phyloP scores from a whole-genome alignment of 2,329 filamentous ascomycete species.

The Monascus ruber region DNA sequence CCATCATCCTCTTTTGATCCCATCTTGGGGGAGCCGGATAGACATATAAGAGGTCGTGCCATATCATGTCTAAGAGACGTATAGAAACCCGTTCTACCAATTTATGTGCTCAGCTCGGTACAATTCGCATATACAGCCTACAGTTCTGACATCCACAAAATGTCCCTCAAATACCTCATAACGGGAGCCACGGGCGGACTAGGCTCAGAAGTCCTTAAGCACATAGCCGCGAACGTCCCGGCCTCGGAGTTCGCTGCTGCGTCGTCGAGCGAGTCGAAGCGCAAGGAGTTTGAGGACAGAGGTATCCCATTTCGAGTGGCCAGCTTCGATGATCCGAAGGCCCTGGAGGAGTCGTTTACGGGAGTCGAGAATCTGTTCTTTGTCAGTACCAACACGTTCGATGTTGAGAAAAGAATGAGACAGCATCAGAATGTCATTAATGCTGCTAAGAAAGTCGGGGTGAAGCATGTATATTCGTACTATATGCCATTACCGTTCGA shows the following conservation, averaged over 20 bases:
- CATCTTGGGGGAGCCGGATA: no score
- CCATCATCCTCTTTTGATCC: no score
- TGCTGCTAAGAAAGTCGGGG: conserved; percentile 41
- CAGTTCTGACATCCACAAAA: conserved; percentile 1
- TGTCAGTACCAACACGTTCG: conserved; percentile 43
- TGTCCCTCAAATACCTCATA: conserved; percentile 28
- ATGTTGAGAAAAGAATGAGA: conserved; percentile 35
- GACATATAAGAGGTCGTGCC: no score
- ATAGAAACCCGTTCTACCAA: no score
- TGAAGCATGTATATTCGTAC: conserved; percentile 34
- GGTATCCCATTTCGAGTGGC: conserved; percentile 42
- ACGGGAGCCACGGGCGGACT: conserved; percentile 29
- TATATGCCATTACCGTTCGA: no score
- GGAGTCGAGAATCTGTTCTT: conserved; percentile 46
- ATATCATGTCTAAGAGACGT: no score
- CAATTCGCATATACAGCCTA: no score
- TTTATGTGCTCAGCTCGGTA: no score
- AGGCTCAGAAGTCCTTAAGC: conserved; percentile 21
- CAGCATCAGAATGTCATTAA: conserved; percentile 42
- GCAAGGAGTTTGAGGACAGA: conserved; percentile 27
- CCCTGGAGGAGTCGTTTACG: conserved; percentile 38
- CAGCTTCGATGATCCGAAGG: conserved; percentile 38
- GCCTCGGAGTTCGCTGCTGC: conserved; percentile 39
- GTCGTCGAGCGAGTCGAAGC: conserved; percentile 34
- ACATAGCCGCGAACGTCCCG: conserved; percentile 25